Evolutionary conservation across 192 early-diverging fungal species (phyloP).

Genomic region (Dissophora ornata): DNA sequence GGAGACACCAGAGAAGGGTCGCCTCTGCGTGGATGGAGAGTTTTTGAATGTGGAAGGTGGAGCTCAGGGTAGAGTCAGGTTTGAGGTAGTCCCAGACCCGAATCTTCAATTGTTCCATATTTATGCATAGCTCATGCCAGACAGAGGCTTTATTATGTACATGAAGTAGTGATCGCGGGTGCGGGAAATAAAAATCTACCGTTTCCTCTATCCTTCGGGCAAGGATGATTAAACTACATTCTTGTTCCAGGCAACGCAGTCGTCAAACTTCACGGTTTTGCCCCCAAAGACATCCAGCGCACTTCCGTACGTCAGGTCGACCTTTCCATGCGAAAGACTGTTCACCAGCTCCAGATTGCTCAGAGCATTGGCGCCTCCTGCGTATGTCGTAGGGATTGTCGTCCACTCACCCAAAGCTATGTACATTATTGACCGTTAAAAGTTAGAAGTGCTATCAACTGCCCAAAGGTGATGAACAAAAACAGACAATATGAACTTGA

Average conservation of each 20-base stretch:
- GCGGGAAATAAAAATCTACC: too few relatives aligned
- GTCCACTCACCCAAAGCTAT: slow-evolving; percentile 84
- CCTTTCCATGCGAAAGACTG: slow-evolving; percentile 78
- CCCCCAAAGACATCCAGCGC: slow-evolving; percentile 99
- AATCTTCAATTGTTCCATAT: slow-evolving; percentile 13
- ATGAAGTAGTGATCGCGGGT: too few relatives aligned
- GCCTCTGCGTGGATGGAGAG: slow-evolving; percentile 64
- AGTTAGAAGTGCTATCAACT: neutral
- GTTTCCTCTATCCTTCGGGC: too few relatives aligned
- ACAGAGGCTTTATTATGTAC: neutral
- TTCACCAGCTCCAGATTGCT: slow-evolving; percentile 85
- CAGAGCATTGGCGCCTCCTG: slow-evolving; percentile 84
- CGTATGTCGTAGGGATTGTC: slow-evolving; percentile 92
- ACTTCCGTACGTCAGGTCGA: slow-evolving; percentile 96
- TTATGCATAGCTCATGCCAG: neutral
- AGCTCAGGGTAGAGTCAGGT: slow-evolving; percentile 8
- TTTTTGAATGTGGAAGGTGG: slow-evolving; percentile 27
- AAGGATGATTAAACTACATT: neutral
- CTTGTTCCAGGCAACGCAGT: slow-evolving; percentile 82
- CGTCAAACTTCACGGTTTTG: slow-evolving; percentile 77
- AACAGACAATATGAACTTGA: too few relatives aligned
- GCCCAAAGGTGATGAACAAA: neutral
- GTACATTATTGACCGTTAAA: slow-evolving; percentile 3
- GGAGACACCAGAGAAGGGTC: slow-evolving; percentile 31
- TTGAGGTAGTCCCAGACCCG: slow-evolving; percentile 15